Conservation (phyloP, 495 filamentous ascomycete species). For the Penicillium pancosmium region DNA sequence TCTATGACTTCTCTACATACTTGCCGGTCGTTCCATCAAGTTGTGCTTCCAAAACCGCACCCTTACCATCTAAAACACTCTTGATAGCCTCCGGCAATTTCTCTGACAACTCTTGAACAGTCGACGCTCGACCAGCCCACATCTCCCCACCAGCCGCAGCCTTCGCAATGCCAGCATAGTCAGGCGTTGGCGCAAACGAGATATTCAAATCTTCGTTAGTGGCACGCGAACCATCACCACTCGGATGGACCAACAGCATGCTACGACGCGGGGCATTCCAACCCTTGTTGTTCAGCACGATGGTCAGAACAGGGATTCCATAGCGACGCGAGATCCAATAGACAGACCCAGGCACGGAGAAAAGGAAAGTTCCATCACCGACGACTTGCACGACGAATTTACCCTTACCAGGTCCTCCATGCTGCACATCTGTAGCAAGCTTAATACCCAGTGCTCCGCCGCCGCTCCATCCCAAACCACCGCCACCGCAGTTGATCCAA, state of each 20-base stretch:
- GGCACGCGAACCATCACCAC: constrained; percentile 75
- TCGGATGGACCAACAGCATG: constrained; percentile 78
- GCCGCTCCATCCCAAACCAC: constrained; percentile 94
- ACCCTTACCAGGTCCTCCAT: constrained; percentile 61
- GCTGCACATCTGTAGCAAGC: constrained; percentile 69
- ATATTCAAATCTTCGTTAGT: constrained; percentile 90
- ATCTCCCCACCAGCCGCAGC: constrained; percentile 81
- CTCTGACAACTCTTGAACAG: constrained; percentile 62
- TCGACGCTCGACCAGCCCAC: constrained; percentile 68
- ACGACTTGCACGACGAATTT: constrained; percentile 94
- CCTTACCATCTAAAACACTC: constrained; percentile 66
- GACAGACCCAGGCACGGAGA: constrained; percentile 83
- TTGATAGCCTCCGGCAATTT: constrained; percentile 66
- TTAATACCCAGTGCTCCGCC: constrained; percentile 88
- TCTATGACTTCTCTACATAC: constrained; percentile 30
- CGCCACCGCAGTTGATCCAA: constrained; percentile 94
- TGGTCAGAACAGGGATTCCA: constrained; percentile 83
- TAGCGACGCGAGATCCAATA: constrained; percentile 93
- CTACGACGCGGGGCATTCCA: constrained; percentile 85
- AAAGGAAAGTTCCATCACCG: constrained; percentile 90
- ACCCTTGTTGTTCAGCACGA: constrained; percentile 93
- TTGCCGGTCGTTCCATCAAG: constrained; percentile 49
- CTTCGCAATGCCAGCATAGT: constrained; percentile 90
- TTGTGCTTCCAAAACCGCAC: constrained; percentile 66
- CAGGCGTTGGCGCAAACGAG: constrained; percentile 80